Base-by-base conservation (phyloP, 768 basidiomycete genomes). In the Suillus paluster region DNA sequence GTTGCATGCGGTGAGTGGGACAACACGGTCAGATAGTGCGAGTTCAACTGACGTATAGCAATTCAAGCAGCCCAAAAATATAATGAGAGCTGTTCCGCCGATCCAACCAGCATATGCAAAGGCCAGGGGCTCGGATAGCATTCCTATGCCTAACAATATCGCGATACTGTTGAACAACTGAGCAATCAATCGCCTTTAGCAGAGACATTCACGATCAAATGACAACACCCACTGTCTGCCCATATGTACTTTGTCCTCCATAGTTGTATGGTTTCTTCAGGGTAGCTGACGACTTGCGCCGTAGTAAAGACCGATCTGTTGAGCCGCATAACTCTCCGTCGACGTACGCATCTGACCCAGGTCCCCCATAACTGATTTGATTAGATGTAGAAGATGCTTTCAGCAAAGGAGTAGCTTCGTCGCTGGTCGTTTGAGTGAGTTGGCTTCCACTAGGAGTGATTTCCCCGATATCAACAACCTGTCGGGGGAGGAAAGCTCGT, bases 71-170 rank as follows among this genome's bases (percentile, higher is more conserved):
- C 90, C 94, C 68, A 94, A 95, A 57, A 85, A 84, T 12, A 92
- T 70, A 61, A 97, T 85, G 17, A 98, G 78, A 27, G 83, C 8
- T 1, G 88, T 89, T 1, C 97, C 96, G 41, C 82, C 79, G 19
- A 89, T 76, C 96, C 96, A 98, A 4, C 96, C 97, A 2, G 94
- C 86, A 68, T 93, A 94, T 1, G 95, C 87, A 68, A 97, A 97
- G 0, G 96, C 96, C 27, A 97, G 80, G 0, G 95, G 94, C 71
- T 94, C 89, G 14, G 93, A 93, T 19, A 96, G 82, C 81, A 97
- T 89, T 5, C 95, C 95, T 64, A 96, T 89, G 7, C 95, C 95
- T 21, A 95, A 80, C 12, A 97, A 78, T 38, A 95, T 91, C 15
- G 93, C 93, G 36, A 89, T 91, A 11, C 89, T 89, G 68, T 96